Evolutionary conservation across 768 basidiomycete species (phyloP), one percentile per base, ranked within the genome.

Genomic region (Scleroderma bovista): DNA sequence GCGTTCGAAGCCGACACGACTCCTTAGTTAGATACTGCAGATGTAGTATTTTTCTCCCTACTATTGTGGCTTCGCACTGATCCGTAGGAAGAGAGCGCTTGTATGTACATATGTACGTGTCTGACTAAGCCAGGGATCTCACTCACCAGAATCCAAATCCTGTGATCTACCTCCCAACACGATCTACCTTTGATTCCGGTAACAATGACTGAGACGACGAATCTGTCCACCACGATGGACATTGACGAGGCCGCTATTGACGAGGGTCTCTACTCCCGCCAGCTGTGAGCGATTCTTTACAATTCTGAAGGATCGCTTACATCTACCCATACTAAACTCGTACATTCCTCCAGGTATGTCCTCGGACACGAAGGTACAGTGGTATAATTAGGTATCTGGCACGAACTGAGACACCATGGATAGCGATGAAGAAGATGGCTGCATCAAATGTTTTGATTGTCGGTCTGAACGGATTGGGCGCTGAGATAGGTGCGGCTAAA

Each of bases 401-500:
- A 3, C 15, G 60, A 20, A 40, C 55, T 68, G 44, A 71, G 29
- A 9, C 19, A 26, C n/a, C 40, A 23, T 41, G n/a, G 11, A 8
- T 58, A 97, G 95, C 95, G 40, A 98, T 98, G 96, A 96, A 96
- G 77, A 86, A 85, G 63, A 98, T 99, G 96, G 95, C 96, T 7
- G 75, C 80, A 15, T 97, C 94, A 33, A 96, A 96, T 63, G 88
- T 98, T 37, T 80, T 99, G 54, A 83, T 99, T 55, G 84, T 96
- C 41, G 96, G 96, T 10, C 70, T 93, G 63, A 85, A 87, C 51
- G 96, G 96, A 47, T 70, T 99, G 51, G 95, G 96, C 40, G 90
- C 90, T 51, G 96, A 99, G 71, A 96, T 98, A 61, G 95, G 94
- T 84, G 72, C 52, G 72, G 51, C 23, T 23, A 23, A 32, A 41